Evolutionary conservation across 2,329 filamentous ascomycete species (phyloP), one percentile per base, ranked within the genome.

Genomic region (Aspergillus udagawae): DNA sequence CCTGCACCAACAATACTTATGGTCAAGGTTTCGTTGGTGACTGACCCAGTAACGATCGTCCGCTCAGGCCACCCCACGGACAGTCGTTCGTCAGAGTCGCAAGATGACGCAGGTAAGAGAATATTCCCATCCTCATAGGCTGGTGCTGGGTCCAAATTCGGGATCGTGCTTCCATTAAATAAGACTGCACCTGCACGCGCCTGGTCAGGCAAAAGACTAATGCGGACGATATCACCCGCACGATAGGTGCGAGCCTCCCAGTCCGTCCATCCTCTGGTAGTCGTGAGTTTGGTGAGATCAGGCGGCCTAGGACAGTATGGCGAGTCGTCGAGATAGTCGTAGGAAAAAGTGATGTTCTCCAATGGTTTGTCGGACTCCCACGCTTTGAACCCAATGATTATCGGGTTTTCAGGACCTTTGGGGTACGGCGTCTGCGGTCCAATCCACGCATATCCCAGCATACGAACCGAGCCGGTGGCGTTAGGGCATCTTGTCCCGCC

Each of bases 371-470:
- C 14, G 8, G 53, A 51, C 21, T 55, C n/a, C 53, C 53, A 55
- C 12, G 53, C 49, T 17, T 55, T 55, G 38, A 55, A 55, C 20
- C 53, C 53, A 4, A 55, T 48, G 12, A 51, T 47, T 12, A 51
- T 51, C 4, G 53, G 48, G 38, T 55, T 55, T 9, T 32, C 9
- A 1, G 53, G n/a, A 2, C 49, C 53, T n/a, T 25, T 17, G 2
- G 53, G 53, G 17, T 55, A 51, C 12, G 53, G 53, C 3, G 49
- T 25, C 21, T n/a, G 48, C 29, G 53, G 53, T 3, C 53, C 53
- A 8, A 55, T 38, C 53, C 53, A 55, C 3, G 53, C 53, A 27
- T 55, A 55, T 3, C 48, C 53, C 17, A 55, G 28, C 38, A 55
- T 8, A 6, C 53, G 53, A 8, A 55, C 32, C 17, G 29, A 21